A percentile compares a stretch with the other conserved stretches of the same genome.
phyloP scores from a whole-genome alignment of 768 basidiomycete species.

The Strobilomyces dryophilus region DNA sequence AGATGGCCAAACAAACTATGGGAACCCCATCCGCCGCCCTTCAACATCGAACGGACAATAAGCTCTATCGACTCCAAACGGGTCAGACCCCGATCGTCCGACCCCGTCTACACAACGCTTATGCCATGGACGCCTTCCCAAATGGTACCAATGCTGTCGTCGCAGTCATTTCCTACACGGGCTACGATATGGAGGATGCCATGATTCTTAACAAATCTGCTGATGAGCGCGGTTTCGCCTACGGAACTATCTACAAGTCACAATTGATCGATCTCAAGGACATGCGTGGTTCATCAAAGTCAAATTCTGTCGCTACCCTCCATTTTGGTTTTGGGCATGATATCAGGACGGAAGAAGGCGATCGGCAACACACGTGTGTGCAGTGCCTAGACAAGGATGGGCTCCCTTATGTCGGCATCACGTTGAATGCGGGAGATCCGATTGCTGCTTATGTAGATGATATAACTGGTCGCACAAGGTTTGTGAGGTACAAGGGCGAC shows the following conservation, averaged over 20 bases:
- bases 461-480: conserved; percentile 72
- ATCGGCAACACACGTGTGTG: conserved; percentile 39
- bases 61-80: conserved; percentile 92
- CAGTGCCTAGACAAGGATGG: conserved; percentile 78
- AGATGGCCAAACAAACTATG: conserved; percentile 99
- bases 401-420: conserved; percentile 71
- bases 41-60: conserved; percentile 94
- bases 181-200: conserved; percentile 99
- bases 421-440: conserved; percentile 68
- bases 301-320: conserved; percentile 54
- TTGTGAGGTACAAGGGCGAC: conserved; percentile 96
- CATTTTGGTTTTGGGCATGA: conserved; percentile 90
- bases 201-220: conserved; percentile 99
- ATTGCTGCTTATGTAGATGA: conserved; percentile 89
- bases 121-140: conserved; percentile 98
- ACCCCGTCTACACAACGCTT: conserved; percentile 85
- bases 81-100: conserved; percentile 95
- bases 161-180: conserved; percentile 99
- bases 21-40: conserved; percentile 94
- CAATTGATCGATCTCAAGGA: conserved; percentile 89
- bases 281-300: conserved; percentile 61
- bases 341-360: conserved; percentile 51
- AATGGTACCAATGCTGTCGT: conserved; percentile 98
- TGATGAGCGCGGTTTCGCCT: conserved; percentile 95
- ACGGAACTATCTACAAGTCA: conserved; percentile 95